Conservation (phyloP, 352 stramenopile genomes). For the Globisporangium emineosum region DNA sequence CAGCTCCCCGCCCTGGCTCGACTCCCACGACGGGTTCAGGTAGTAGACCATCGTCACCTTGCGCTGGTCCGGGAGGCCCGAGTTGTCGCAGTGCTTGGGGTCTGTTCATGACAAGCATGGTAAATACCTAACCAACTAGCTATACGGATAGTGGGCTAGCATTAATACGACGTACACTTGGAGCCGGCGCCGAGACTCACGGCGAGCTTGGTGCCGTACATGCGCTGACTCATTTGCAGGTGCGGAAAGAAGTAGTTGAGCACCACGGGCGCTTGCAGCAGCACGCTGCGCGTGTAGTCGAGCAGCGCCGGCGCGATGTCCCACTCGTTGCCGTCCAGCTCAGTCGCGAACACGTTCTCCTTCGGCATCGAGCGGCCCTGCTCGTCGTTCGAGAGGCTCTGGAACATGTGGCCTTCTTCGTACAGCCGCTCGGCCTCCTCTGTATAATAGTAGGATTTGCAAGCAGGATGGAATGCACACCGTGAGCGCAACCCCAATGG, state of each 20-base stretch:
- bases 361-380: constrained; percentile 38
- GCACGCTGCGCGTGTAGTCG: constrained; percentile 50
- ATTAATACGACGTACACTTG: constrained; percentile 30
- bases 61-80: constrained; percentile 43
- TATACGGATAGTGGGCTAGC: not conserved
- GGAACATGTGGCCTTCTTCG: constrained; percentile 48
- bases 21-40: constrained; percentile 64
- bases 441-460: too few species aligned
- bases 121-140: not conserved
- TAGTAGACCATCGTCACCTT: constrained; percentile 79
- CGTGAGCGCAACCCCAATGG: too few species aligned
- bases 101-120: constrained; percentile 20
- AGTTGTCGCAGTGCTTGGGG: constrained; percentile 54
- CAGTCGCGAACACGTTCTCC: constrained; percentile 45
- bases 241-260: constrained; percentile 49
- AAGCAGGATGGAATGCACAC: too few species aligned
- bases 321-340: constrained; percentile 49
- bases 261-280: constrained; percentile 42
- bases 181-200: constrained; percentile 46
- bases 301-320: constrained; percentile 43
- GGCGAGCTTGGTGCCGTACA: constrained; percentile 48
- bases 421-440: constrained; percentile 42
- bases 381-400: constrained; percentile 46
- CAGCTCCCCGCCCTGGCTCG: constrained; percentile 46
- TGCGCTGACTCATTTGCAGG: constrained; percentile 39